Conservation (phyloP, 2,329 filamentous ascomycete genomes). For the Hypoxylon sp. region DNA sequence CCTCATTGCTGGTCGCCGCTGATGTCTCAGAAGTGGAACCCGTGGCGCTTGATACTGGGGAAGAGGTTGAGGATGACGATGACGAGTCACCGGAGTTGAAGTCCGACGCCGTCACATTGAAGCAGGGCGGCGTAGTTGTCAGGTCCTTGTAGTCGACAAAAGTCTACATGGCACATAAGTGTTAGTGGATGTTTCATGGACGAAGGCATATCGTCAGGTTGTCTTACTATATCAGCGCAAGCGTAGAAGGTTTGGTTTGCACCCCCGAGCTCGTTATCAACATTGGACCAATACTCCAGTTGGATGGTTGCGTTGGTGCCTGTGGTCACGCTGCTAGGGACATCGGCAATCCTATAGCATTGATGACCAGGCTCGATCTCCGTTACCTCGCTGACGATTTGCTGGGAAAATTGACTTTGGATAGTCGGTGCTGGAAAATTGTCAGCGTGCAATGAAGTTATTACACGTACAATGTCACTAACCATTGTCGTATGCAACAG, state of each 20-base stretch:
- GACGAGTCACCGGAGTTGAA: slow-evolving; percentile 42
- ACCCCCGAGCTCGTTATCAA: slow-evolving; percentile 44
- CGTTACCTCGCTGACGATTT: slow-evolving; percentile 45
- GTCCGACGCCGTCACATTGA: slow-evolving; percentile 49
- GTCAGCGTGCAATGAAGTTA: slow-evolving; percentile 12
- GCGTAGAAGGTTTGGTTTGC: slow-evolving; percentile 50
- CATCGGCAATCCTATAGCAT: slow-evolving; percentile 47
- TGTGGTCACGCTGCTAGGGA: slow-evolving; percentile 40
- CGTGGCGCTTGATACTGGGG: slow-evolving; percentile 30
- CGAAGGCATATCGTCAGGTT: background rate
- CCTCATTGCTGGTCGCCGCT: slow-evolving; percentile 1
- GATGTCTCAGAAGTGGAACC: slow-evolving; percentile 10
- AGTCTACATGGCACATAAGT: slow-evolving; percentile 36
- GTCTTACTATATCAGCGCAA: slow-evolving; percentile 51
- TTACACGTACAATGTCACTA: slow-evolving; percentile 28
- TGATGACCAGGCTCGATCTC: slow-evolving; percentile 49
- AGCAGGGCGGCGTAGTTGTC: slow-evolving; percentile 46
- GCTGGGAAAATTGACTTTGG: slow-evolving; percentile 47
- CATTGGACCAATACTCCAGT: slow-evolving; percentile 48
- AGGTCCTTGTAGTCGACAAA: slow-evolving; percentile 47
- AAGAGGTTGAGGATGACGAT: slow-evolving; percentile 35
- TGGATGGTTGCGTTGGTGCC: slow-evolving; percentile 51
- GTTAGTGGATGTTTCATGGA: slow-evolving; percentile 2
- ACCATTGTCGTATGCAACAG: slow-evolving; percentile 58
- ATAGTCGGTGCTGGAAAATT: slow-evolving; percentile 40